phyloP scores from a whole-genome alignment of 495 filamentous ascomycete species.

The Tuber borchii region DNA sequence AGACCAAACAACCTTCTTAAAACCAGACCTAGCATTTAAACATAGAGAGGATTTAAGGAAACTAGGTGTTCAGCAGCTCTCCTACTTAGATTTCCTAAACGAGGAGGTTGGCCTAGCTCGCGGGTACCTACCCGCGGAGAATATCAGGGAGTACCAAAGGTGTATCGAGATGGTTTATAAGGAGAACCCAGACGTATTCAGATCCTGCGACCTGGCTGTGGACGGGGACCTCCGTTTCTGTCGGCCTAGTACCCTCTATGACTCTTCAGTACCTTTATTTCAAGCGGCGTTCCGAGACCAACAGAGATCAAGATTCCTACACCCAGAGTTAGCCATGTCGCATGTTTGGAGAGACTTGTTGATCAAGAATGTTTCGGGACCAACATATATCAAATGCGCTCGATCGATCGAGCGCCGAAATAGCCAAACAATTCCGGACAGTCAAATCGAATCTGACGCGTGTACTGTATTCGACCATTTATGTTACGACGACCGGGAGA shows the following conservation, averaged over 20 bases:
- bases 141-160: slow-evolving; percentile 16
- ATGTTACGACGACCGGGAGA: slow-evolving; percentile 18
- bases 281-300: slow-evolving; percentile 33
- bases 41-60: slow-evolving; percentile 4
- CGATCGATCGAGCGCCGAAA: slow-evolving; percentile 19
- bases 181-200: slow-evolving; percentile 11
- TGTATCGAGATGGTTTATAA: slow-evolving; percentile 17
- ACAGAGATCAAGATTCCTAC: slow-evolving; percentile 22
- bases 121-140: slow-evolving; percentile 8
- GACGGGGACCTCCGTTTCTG: too few relatives aligned
- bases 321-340: slow-evolving; percentile 15
- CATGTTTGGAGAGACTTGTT: slow-evolving; percentile 12
- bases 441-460: slow-evolving; percentile 18
- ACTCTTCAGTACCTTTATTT: slow-evolving; percentile 13
- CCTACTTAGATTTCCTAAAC: slow-evolving; percentile 13
- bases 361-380: slow-evolving; percentile 1
- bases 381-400: slow-evolving; percentile 18
- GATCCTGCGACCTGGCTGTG: slow-evolving; percentile 15
- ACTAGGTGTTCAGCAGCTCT: slow-evolving; percentile 17
- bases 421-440: neutral
- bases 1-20: slow-evolving; percentile 17
- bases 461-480: slow-evolving; percentile 26
- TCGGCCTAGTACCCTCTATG: too few relatives aligned
- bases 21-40: slow-evolving; percentile 1
- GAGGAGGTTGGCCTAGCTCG: slow-evolving; percentile 9